These are phyloP conservation scores for Ascochyta lentis DNA, from an alignment of 2,329 filamentous ascomycete species.

Conservation along the genomic window DNA sequence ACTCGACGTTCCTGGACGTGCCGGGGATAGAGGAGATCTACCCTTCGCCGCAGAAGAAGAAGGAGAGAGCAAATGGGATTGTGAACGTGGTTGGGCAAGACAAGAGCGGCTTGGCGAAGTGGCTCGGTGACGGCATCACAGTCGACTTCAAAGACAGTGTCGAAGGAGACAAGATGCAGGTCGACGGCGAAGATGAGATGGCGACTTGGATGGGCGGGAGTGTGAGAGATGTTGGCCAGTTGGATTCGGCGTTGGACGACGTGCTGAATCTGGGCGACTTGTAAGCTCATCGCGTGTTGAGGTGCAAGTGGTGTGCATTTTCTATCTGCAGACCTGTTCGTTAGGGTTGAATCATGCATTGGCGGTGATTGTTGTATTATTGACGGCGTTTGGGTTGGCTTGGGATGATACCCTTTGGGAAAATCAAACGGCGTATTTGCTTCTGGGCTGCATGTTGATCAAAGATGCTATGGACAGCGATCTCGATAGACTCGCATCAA, in stretches of 20 bases:
- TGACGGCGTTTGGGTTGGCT: slow-evolving; percentile 2
- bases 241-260: slow-evolving; percentile 51
- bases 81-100: slow-evolving; percentile 31
- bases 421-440: too few species aligned
- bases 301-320: not conserved
- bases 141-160: slow-evolving; percentile 5
- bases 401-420: not conserved
- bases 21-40: slow-evolving; percentile 39
- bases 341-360: not conserved
- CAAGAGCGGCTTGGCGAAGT: slow-evolving; percentile 17
- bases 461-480: too few species aligned
- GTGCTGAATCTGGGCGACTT: slow-evolving; percentile 40
- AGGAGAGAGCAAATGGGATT: slow-evolving; percentile 3
- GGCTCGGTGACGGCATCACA: slow-evolving; percentile 11
- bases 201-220: slow-evolving; percentile 49
- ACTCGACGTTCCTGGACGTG: slow-evolving; percentile 70
- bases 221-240: slow-evolving; percentile 34
- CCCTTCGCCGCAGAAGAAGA: slow-evolving; percentile 1
- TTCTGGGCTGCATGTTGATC: too few species aligned
- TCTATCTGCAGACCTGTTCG: too few species aligned
- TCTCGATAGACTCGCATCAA: too few species aligned
- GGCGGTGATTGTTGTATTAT: not conserved
- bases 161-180: slow-evolving; percentile 39
- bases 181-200: slow-evolving; percentile 47
- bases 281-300: not conserved